Evolutionary conservation across 2,329 filamentous ascomycete species (phyloP).

Genomic region (Pseudonectria buxi): DNA sequence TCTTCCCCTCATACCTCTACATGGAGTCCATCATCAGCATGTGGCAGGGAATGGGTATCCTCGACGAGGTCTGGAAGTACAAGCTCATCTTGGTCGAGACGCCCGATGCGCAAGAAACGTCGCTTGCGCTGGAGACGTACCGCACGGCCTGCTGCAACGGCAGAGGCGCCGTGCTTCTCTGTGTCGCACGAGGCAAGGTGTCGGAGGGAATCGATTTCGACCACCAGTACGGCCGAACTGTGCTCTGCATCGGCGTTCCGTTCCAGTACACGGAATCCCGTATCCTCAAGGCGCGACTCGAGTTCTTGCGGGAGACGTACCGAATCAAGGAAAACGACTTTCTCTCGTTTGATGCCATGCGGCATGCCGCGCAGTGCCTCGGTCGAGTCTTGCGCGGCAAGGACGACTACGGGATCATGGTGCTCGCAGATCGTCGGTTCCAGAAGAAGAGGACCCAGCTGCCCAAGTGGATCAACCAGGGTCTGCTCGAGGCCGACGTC

Average conservation of each 20-base stretch:
- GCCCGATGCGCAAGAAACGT: conserved; percentile 94
- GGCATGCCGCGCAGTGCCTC: conserved; percentile 94
- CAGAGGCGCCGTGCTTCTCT: conserved; percentile 84
- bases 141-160: conserved; percentile 97
- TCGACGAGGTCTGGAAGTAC: conserved; percentile 98
- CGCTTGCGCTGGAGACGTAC: conserved; percentile 90
- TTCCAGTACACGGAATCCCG: conserved; percentile 99
- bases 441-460: conserved; percentile 85
- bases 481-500: conserved; percentile 73
- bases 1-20: conserved; percentile 97
- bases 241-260: conserved; percentile 92
- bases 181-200: conserved; percentile 94
- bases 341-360: conserved; percentile 96
- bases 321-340: conserved; percentile 97
- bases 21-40: conserved; percentile 99
- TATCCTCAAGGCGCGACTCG: conserved; percentile 88
- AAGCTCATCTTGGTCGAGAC: conserved; percentile 98
- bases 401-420: conserved; percentile 99
- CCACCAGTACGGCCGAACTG: conserved; percentile 93
- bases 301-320: conserved; percentile 96
- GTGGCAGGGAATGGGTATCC: conserved; percentile 98
- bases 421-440: conserved; percentile 88
- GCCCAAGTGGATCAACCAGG: conserved; percentile 94
- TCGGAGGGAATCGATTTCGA: conserved; percentile 99
- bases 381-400: conserved; percentile 93